Base-by-base conservation (phyloP, 805 yeast genomes). In the Torulaspora indica region DNA sequence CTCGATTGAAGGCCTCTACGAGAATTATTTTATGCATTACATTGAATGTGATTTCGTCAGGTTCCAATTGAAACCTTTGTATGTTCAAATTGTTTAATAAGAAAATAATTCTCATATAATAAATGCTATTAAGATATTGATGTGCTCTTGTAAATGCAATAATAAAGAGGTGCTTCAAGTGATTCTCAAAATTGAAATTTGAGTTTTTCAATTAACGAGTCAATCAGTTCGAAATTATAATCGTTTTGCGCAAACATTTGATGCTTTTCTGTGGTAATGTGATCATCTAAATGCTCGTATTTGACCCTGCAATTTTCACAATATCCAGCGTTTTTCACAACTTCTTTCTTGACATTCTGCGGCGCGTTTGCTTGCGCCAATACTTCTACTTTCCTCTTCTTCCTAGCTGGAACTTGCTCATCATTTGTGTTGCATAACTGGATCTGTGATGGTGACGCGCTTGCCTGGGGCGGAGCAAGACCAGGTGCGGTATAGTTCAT, bases 251-350 rank as follows among this genome's bases (percentile, higher is more conserved):
- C 97, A 68, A 88, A 90, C 42, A 78, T 76, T 39, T 84, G 72
- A 62, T 91, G 98, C 51, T 81, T 77, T 28, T 75, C 76, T 18
- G 87, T 74, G 23, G 58, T 56, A 32, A 87, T 76, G 61, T 91
- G 98, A 45, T 78, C 85, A 20, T 80, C 85, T 57, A 89, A 81
- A 52, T 79, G 78, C 40, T 85, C 90, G 60, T 85, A 91, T 60
- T 82, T 82, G 47, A 83, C 84, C 18, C 91, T 73, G 66, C 98
- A 91, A 60, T 91, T 91, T 61, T 91, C 98, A 67, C 98, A 91
- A 64, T 86, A 90, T 0, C 97, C 97, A 0, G 91, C 54, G 36
- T 59, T 65, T 49, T 58, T 64, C 14, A 58, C 56, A 39, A 55
- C 52, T 8, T 53, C 49, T 27, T 40, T 52, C 43, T 49, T 48